These are phyloP conservation scores for Spirogloea muscicola DNA, from an alignment of 139 green algal genomes.

Conservation along the genomic window DNA sequence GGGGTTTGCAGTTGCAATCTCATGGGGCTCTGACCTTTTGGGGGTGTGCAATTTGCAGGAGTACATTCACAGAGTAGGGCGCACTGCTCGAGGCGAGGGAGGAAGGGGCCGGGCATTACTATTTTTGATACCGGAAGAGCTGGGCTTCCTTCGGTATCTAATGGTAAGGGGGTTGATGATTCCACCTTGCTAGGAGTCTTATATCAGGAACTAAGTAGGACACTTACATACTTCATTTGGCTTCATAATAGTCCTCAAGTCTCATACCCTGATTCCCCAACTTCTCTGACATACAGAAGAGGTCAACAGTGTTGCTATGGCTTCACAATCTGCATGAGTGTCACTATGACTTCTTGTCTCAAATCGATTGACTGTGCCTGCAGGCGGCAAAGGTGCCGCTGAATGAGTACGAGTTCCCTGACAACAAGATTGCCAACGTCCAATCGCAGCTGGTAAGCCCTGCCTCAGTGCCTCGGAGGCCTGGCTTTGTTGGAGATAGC, in stretches of 20 bases:
- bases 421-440: conserved; percentile 92
- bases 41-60: conserved; percentile 37
- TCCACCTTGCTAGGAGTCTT: too few relatives aligned
- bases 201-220: too few relatives aligned
- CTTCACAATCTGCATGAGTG: too few relatives aligned
- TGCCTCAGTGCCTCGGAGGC: not conserved
- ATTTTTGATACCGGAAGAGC: conserved; percentile 92
- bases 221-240: too few relatives aligned
- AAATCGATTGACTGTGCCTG: not conserved
- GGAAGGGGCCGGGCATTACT: conserved; percentile 85
- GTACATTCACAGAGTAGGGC: conserved; percentile 73
- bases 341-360: too few relatives aligned
- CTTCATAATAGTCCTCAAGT: too few relatives aligned
- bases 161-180: too few relatives aligned
- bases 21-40: not conserved
- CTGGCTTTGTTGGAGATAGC: not conserved
- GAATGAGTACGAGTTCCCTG: conserved; percentile 97
- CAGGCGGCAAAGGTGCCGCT: conserved; percentile 61
- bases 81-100: conserved; percentile 81
- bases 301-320: too few relatives aligned
- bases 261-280: too few relatives aligned
- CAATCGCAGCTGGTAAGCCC: conserved; percentile 82
- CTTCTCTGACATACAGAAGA: too few relatives aligned
- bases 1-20: not conserved
- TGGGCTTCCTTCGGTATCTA: conserved; percentile 77